phyloP scores from a whole-genome alignment of 495 filamentous ascomycete species.

The Darksidea phi region DNA sequence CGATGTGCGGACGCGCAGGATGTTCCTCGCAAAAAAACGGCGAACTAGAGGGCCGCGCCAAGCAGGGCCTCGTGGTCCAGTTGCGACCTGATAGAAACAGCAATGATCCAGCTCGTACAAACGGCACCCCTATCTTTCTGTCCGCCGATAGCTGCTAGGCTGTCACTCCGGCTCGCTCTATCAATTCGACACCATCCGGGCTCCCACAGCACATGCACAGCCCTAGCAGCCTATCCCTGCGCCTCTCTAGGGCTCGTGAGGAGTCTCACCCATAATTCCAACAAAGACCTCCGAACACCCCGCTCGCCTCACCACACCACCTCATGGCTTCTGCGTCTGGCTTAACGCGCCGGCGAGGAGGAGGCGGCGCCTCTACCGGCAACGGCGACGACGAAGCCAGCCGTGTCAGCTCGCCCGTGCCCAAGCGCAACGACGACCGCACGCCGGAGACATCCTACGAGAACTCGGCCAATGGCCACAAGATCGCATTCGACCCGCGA shows the following conservation, averaged over 20 bases:
- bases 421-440: constrained; percentile 61
- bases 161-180: background rate
- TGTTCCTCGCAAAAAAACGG: background rate
- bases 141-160: background rate
- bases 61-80: background rate
- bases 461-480: constrained; percentile 92
- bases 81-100: background rate
- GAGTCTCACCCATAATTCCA: constrained; percentile 22
- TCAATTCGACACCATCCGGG: constrained; percentile 1
- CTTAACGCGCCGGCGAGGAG: constrained; percentile 74
- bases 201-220: constrained; percentile 26
- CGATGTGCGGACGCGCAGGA: too few species aligned
- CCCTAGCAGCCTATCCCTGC: constrained; percentile 22
- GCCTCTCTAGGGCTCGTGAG: constrained; percentile 8
- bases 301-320: constrained; percentile 20
- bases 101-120: too few species aligned
- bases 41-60: background rate
- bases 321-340: constrained; percentile 47
- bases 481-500: constrained; percentile 95
- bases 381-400: constrained; percentile 58
- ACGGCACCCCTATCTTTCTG: constrained; percentile 1
- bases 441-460: constrained; percentile 88
- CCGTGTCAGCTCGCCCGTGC: constrained; percentile 67
- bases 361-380: constrained; percentile 55
- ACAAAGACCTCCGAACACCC: constrained; percentile 25